Evolutionary conservation across 2,329 filamentous ascomycete species (phyloP), one percentile per base, ranked within the genome.

Genomic region (Fusarium proliferatum): DNA sequence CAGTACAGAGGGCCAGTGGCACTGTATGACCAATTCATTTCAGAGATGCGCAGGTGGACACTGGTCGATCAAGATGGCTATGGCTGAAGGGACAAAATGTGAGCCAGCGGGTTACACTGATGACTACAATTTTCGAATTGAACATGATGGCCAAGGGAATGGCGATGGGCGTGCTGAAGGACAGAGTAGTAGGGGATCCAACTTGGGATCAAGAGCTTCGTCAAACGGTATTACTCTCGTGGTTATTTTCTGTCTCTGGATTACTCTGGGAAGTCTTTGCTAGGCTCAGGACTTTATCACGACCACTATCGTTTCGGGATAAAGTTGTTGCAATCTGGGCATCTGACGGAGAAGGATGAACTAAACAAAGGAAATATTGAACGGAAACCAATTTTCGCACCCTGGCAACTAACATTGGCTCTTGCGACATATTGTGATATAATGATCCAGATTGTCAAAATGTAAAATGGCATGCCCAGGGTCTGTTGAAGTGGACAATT

Each of bases 1-100:
- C 77, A 78, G 79, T 16, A 75, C 80, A 17, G 86, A 89, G 66
- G 87, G 87, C n/a, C 83, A 85, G 69, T 89, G 87, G 87, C 87
- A 88, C 78, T 89, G 87, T 80, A 85, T 88, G 80, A 82, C 81
- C 2, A 79, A 72, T 26, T 82, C 80, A 39, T 89, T 85, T 80
- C 87, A 89, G 78, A 83, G 87, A 34, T 89, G 87, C 74, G 85
- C 84, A 6, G 78, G 81, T 15, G 86, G 86, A 5, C 76, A 65
- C 16, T 89, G 87, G 87, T 86, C 83, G 69, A 78, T 68, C 2
- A 81, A 82, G n/a, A 81, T 87, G 78, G 48, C 43, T 67, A 82
- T 83, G 83, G 65, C 86, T 0, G 77, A 78, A 9, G 86, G 86
- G 9, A 88, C 86, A 5, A 76, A 76, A n/a, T 88, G 87, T 71